Evolutionary conservation across 352 stramenopile species (phyloP).

Genomic region (Thraustochytrium striatum): DNA sequence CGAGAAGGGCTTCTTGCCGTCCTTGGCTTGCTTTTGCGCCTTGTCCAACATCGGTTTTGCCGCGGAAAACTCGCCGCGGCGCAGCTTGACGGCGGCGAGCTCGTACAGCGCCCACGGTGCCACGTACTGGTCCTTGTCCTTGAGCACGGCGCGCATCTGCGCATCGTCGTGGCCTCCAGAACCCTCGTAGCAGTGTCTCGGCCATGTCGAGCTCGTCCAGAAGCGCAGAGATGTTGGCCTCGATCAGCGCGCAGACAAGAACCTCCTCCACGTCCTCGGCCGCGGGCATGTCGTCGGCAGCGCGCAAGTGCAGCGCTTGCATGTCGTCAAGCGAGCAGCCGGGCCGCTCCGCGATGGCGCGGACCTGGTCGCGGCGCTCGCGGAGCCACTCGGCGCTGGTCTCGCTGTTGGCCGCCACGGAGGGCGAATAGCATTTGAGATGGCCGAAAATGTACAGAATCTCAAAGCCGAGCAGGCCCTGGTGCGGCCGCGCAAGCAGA

Average conservation of each 20-base stretch:
- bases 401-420: background rate
- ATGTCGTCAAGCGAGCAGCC: too few relatives aligned
- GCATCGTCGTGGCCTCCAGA: background rate
- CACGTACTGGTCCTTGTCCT: background rate
- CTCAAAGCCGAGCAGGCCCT: slow-evolving; percentile 8
- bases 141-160: background rate
- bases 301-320: background rate
- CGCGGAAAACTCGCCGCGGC: background rate
- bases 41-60: background rate
- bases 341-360: background rate
- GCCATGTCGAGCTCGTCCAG: background rate
- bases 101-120: slow-evolving; percentile 10
- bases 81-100: background rate
- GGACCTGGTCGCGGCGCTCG: background rate
- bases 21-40: background rate
- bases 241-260: background rate
- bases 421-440: slow-evolving; percentile 24
- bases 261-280: slow-evolving; percentile 5
- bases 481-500: background rate
- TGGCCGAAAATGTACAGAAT: slow-evolving; percentile 29
- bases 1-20: background rate
- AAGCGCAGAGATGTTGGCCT: background rate
- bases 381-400: background rate
- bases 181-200: background rate
- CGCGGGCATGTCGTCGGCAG: background rate